Percentiles rank a stretch among this genome's conserved stretches.
Evolutionary conservation across 73 alveolate species (phyloP).

Genomic region (Uronychia binucleata): DNA sequence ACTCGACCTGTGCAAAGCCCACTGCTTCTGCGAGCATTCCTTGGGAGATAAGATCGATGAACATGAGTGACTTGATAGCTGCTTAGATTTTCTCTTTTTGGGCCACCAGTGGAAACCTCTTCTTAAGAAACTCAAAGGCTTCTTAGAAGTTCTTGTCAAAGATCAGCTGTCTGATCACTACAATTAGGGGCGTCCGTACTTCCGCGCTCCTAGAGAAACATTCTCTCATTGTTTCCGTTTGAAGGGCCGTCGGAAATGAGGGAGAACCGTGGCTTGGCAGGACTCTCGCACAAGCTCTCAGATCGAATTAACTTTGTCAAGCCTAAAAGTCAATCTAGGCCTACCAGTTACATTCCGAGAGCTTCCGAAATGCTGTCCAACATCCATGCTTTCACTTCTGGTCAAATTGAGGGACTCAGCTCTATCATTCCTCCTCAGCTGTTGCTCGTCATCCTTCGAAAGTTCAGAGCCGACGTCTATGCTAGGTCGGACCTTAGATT

Average conservation of each 20-base stretch:
- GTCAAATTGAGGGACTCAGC: background rate
- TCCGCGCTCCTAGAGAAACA: background rate
- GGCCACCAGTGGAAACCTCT: background rate
- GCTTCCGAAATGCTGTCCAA: background rate
- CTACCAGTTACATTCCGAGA: background rate
- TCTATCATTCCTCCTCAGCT: background rate
- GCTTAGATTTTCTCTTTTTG: background rate
- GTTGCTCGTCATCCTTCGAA: background rate
- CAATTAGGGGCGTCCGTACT: background rate
- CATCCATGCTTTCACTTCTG: background rate
- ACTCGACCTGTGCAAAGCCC: background rate
- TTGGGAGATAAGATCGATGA: background rate
- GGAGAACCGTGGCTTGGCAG: background rate
- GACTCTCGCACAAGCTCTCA: background rate
- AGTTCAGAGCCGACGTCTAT: background rate
- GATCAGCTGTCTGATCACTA: background rate
- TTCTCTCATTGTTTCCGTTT: background rate
- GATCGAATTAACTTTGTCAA: background rate
- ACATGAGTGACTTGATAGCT: background rate
- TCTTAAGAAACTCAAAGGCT: background rate
- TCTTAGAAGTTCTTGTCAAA: background rate
- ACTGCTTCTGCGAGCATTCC: background rate
- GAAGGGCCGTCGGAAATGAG: background rate
- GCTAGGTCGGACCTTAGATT: background rate
- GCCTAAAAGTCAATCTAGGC: background rate